phyloP scores from a whole-genome alignment of 192 early-diverging fungal species.

The Irineochytrium annulatum region DNA sequence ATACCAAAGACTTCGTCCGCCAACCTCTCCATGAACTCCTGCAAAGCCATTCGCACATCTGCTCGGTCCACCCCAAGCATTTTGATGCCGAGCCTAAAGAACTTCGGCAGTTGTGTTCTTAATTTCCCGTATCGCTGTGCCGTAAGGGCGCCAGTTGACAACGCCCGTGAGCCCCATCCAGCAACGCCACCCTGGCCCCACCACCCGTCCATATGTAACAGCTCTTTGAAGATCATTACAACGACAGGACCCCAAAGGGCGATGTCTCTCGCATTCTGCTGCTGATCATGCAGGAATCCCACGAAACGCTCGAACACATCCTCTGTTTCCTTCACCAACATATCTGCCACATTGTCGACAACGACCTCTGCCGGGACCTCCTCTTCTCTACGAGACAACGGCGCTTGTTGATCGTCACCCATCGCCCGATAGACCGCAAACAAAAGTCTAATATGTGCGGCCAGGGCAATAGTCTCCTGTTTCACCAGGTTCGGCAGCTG shows the following conservation, averaged over 20 bases:
- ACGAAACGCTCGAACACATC: conserved; percentile 43
- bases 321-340: conserved; percentile 38
- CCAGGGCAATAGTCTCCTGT: conserved; percentile 70
- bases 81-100: conserved; percentile 35
- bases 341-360: conserved; percentile 1
- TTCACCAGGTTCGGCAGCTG: conserved; percentile 87
- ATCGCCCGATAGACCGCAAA: conserved; percentile 40
- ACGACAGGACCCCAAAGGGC: conserved; percentile 53
- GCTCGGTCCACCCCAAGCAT: conserved; percentile 42
- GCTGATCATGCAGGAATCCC: conserved; percentile 35
- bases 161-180: not conserved
- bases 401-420: no score
- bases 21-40: conserved; percentile 42
- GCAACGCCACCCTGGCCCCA: conserved; percentile 18
- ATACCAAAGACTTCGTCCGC: conserved; percentile 41
- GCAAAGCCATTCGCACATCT: conserved; percentile 39
- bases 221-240: conserved; percentile 43
- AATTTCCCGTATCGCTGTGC: conserved; percentile 13
- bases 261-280: conserved; percentile 42
- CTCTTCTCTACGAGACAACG: no score
- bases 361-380: not conserved
- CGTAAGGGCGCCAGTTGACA: not conserved
- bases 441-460: conserved; percentile 40
- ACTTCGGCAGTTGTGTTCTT: conserved; percentile 23
- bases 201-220: conserved; percentile 38